phyloP scores from a whole-genome alignment of 1,284 basidiomycete species.

The Sanghuangporus sanghuang region DNA sequence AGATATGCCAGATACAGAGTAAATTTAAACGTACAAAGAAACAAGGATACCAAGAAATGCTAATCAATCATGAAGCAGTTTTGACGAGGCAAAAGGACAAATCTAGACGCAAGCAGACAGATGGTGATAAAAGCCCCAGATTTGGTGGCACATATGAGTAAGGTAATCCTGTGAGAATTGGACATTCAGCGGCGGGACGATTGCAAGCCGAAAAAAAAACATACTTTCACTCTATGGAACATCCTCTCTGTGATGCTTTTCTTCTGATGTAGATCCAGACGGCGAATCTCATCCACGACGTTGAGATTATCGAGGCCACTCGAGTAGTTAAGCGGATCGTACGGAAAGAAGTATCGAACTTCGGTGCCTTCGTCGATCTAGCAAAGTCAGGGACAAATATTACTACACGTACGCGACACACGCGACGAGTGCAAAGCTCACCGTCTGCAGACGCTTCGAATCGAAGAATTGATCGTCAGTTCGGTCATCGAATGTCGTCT shows the following conservation, averaged over 20 bases:
- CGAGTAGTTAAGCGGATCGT: neutral
- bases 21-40: neutral
- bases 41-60: neutral
- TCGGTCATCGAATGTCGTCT: conserved; percentile 5
- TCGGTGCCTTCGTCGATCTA: conserved; percentile 4
- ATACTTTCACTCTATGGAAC: neutral
- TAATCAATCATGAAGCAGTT: neutral
- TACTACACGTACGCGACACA: neutral
- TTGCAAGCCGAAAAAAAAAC: neutral
- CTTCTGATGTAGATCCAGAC: neutral
- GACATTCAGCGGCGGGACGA: neutral
- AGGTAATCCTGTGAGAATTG: neutral
- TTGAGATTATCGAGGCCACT: neutral
- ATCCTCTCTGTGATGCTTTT: neutral
- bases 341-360: neutral
- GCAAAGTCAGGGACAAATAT: neutral
- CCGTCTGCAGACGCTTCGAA: neutral
- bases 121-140: neutral
- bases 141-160: neutral
- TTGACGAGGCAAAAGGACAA: neutral
- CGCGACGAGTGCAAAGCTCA: neutral
- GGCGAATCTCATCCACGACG: neutral
- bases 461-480: conserved; percentile 2
- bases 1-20: neutral
- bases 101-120: neutral